Conservation (phyloP, 805 yeast genomes). For the Alloascoidea hylecoeti region DNA sequence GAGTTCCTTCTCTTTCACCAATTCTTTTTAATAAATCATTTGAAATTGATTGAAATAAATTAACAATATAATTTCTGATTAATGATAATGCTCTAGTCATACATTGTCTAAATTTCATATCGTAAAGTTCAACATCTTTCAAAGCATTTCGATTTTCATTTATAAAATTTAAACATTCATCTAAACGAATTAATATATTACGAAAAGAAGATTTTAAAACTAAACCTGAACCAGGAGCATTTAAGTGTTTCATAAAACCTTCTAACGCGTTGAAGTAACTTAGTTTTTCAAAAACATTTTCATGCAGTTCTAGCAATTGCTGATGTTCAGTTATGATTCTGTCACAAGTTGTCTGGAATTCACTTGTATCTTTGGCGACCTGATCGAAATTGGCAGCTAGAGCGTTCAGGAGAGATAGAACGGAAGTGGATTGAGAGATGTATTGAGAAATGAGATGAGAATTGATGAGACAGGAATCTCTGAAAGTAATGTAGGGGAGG, state of each 20-base stretch:
- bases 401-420: constrained; percentile 30
- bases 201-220: constrained; percentile 46
- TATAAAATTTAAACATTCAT: constrained; percentile 50
- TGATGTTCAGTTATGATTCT: constrained; percentile 31
- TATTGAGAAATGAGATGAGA: constrained; percentile 18
- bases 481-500: not conserved
- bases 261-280: constrained; percentile 59
- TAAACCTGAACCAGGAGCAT: constrained; percentile 54
- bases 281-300: constrained; percentile 33
- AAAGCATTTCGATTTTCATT: constrained; percentile 40
- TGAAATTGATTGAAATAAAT: constrained; percentile 19
- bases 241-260: constrained; percentile 49
- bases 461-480: not conserved
- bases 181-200: constrained; percentile 40
- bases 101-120: constrained; percentile 67
- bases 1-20: constrained; percentile 8
- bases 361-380: constrained; percentile 47
- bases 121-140: constrained; percentile 56
- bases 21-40: constrained; percentile 7
- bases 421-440: constrained; percentile 26
- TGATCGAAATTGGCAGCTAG: constrained; percentile 38
- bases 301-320: constrained; percentile 24
- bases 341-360: constrained; percentile 45
- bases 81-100: constrained; percentile 69
- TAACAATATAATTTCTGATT: constrained; percentile 47